phyloP scores from a whole-genome alignment of 1,284 basidiomycete species.

The Inonotus obliquus region DNA sequence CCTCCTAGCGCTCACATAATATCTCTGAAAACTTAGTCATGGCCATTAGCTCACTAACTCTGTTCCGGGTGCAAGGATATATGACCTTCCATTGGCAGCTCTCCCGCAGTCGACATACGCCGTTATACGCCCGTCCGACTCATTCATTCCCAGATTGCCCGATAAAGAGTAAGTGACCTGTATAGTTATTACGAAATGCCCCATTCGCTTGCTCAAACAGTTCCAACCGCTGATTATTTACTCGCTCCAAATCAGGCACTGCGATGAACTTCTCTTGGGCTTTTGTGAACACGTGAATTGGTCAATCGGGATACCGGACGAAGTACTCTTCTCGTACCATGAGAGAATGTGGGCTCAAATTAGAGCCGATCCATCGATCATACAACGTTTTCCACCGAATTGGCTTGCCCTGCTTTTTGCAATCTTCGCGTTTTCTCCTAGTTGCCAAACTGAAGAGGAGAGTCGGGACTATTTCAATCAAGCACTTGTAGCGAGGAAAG shows the following conservation, averaged over 20 bases:
- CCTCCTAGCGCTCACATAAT: background rate
- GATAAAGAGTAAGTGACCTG: constrained; percentile 1
- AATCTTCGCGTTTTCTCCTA: constrained; percentile 39
- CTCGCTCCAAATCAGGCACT: constrained; percentile 31
- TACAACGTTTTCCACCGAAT: constrained; percentile 26
- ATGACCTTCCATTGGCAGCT: background rate
- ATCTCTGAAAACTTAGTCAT: background rate
- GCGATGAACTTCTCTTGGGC: constrained; percentile 32
- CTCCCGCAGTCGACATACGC: background rate
- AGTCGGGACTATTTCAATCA: constrained; percentile 38
- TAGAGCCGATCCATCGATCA: constrained; percentile 32
- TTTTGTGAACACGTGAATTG: constrained; percentile 46
- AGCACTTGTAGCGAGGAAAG: constrained; percentile 39
- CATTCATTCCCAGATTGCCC: constrained; percentile 3
- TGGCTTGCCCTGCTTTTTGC: constrained; percentile 47
- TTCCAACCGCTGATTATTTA: background rate
- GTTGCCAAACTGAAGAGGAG: constrained; percentile 22
- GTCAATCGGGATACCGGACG: constrained; percentile 45
- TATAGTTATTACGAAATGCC: background rate
- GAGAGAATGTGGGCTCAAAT: constrained; percentile 42
- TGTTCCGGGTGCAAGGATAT: background rate
- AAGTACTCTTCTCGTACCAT: constrained; percentile 40
- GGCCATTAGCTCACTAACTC: background rate
- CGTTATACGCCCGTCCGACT: background rate
- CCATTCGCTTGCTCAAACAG: background rate